Evolutionary conservation across 345 rosid species (phyloP).

Genomic region (Cardiospermum halicacabum): DNA sequence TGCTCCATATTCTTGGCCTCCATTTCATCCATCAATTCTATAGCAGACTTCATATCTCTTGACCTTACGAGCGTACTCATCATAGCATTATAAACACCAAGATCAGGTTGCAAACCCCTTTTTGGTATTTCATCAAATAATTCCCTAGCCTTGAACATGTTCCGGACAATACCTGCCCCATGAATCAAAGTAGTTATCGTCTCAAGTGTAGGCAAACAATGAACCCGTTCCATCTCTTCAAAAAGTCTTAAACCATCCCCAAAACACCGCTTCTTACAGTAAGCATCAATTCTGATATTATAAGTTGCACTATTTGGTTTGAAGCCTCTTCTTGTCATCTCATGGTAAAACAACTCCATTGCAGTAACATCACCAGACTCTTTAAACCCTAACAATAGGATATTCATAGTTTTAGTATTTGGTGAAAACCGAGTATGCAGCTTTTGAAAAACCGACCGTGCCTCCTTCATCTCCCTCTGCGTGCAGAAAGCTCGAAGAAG

Average conservation of each 20-base stretch:
- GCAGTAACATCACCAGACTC: conserved; percentile 71
- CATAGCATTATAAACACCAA: conserved; percentile 76
- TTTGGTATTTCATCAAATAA: conserved; percentile 55
- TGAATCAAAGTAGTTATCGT: conserved; percentile 79
- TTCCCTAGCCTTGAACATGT: conserved; percentile 52
- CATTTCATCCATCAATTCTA: conserved; percentile 70
- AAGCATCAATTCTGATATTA: conserved; percentile 70
- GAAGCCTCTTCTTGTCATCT: conserved; percentile 72
- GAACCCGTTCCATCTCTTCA: conserved; percentile 59
- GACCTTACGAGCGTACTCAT: conserved; percentile 49
- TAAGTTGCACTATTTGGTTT: conserved; percentile 50
- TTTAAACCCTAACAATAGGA: conserved; percentile 74
- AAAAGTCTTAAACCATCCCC: conserved; percentile 68
- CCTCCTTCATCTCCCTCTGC: conserved; percentile 76
- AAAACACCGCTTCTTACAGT: conserved; percentile 69
- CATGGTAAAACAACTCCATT: conserved; percentile 74
- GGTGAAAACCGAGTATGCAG: conserved; percentile 52
- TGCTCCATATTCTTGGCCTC: conserved; percentile 44
- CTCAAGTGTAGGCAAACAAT: conserved; percentile 42
- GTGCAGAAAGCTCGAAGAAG: conserved; percentile 71
- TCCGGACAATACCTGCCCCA: conserved; percentile 68
- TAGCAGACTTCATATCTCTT: conserved; percentile 48
- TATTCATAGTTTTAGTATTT: conserved; percentile 73
- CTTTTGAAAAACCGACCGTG: conserved; percentile 57
- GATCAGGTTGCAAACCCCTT: conserved; percentile 50